A percentile compares a stretch with the other conserved stretches of the same genome.
phyloP scores from a whole-genome alignment of 257 asterid genomes.

The Primulina eburnea region DNA sequence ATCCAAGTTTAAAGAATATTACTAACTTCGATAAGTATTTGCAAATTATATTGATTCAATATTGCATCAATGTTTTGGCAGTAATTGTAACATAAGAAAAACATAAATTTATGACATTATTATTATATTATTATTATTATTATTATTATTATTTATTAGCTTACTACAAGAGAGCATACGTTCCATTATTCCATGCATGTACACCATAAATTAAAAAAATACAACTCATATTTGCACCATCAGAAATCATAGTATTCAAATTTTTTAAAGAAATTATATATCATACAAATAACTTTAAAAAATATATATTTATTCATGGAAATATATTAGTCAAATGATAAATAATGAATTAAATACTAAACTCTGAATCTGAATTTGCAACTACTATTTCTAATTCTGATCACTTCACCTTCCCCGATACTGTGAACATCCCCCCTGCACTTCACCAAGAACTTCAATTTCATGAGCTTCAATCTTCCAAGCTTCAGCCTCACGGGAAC shows the following conservation, averaged over 20 bases:
- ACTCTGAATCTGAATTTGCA: constrained; percentile 80
- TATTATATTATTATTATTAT: neutral
- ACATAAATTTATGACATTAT: too few species aligned
- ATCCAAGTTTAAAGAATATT: too few species aligned
- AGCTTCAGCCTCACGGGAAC: constrained; percentile 86
- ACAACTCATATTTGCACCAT: neutral
- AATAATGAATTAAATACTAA: constrained; percentile 28
- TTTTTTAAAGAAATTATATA: neutral
- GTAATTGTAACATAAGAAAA: neutral
- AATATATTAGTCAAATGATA: neutral
- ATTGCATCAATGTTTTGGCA: neutral
- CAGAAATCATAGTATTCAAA: neutral
- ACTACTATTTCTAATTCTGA: constrained; percentile 60
- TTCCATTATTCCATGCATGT: constrained; percentile 24
- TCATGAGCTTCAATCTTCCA: constrained; percentile 72
- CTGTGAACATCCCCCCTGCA: constrained; percentile 67
- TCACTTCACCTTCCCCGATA: constrained; percentile 37
- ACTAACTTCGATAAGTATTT: too few species aligned
- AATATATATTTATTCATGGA: too few species aligned
- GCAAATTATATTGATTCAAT: too few species aligned
- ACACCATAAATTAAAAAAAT: neutral
- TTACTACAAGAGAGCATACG: constrained; percentile 12
- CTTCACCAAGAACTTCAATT: constrained; percentile 86
- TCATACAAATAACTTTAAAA: neutral
- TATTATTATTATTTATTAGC: neutral